A percentile compares a stretch with the other conserved stretches of the same genome.
Conservation (phyloP, 768 basidiomycete species). For the Kwoniella bestiolae region DNA sequence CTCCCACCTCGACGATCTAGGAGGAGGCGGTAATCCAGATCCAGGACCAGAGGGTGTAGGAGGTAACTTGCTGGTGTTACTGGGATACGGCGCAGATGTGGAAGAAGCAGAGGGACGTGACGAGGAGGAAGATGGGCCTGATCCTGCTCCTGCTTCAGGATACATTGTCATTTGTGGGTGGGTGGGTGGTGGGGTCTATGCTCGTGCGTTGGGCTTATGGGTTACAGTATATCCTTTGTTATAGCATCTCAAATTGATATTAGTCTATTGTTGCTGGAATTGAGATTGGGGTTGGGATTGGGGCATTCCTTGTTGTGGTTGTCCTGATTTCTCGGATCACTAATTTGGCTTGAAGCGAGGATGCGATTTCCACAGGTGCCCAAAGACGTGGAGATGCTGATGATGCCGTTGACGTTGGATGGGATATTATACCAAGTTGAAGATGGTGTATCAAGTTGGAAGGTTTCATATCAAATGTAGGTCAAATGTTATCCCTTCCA, state of each 20-base stretch:
- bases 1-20: constrained; percentile 14
- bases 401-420: neutral
- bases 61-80: constrained; percentile 7
- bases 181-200: neutral
- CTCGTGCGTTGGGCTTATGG: neutral
- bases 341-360: too few relatives aligned
- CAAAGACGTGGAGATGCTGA: too few relatives aligned
- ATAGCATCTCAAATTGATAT: too few relatives aligned
- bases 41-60: constrained; percentile 4
- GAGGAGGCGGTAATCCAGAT: neutral
- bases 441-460: neutral
- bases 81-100: constrained; percentile 1
- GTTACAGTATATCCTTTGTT: too few relatives aligned
- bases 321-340: too few relatives aligned
- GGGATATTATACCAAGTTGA: neutral
- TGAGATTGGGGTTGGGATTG: too few relatives aligned
- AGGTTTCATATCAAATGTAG: too few relatives aligned
- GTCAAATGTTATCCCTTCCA: too few relatives aligned
- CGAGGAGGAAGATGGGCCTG: too few relatives aligned
- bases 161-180: constrained; percentile 12
- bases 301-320: too few relatives aligned
- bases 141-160: constrained; percentile 15
- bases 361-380: too few relatives aligned
- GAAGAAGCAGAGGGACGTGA: constrained; percentile 6
- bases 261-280: too few relatives aligned